Evolutionary conservation across 2,329 filamentous ascomycete genomes (phyloP).

Genomic region (Colletotrichum camelliae): DNA sequence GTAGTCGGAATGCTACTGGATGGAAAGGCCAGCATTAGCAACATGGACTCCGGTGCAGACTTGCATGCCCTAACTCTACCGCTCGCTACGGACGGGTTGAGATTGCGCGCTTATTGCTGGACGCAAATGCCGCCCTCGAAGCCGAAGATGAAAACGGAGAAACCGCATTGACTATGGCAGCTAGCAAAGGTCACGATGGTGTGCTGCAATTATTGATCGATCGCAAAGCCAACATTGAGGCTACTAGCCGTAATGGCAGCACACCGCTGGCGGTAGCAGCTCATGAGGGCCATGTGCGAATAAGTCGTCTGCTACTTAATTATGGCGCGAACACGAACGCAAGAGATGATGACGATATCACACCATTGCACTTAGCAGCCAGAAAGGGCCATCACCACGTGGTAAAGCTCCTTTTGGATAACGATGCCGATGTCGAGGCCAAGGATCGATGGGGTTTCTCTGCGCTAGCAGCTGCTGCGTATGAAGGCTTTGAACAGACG

Average conservation of each 20-base stretch:
- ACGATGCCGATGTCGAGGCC: background rate
- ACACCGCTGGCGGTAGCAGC: background rate
- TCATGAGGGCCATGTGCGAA: background rate
- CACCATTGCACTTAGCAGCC: background rate
- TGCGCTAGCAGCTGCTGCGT: background rate
- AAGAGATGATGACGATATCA: background rate
- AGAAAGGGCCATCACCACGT: background rate
- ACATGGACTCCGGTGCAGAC: background rate
- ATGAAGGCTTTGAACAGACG: background rate
- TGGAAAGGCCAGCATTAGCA: background rate
- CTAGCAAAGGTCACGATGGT: background rate
- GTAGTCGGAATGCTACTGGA: background rate
- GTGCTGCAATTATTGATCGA: background rate
- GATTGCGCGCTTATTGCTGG: fast-evolving
- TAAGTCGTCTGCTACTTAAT: background rate
- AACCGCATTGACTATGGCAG: background rate
- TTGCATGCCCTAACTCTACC: fast-evolving
- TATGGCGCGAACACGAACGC: background rate
- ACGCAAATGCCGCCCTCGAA: background rate
- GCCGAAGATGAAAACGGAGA: background rate
- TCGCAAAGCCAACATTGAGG: background rate
- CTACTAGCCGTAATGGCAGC: background rate
- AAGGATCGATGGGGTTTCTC: background rate
- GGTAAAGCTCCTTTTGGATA: background rate
- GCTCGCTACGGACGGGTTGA: background rate